These are phyloP conservation scores for Microcyclosporella mali DNA, from an alignment of 2,329 filamentous ascomycete genomes.

Conservation along the genomic window DNA sequence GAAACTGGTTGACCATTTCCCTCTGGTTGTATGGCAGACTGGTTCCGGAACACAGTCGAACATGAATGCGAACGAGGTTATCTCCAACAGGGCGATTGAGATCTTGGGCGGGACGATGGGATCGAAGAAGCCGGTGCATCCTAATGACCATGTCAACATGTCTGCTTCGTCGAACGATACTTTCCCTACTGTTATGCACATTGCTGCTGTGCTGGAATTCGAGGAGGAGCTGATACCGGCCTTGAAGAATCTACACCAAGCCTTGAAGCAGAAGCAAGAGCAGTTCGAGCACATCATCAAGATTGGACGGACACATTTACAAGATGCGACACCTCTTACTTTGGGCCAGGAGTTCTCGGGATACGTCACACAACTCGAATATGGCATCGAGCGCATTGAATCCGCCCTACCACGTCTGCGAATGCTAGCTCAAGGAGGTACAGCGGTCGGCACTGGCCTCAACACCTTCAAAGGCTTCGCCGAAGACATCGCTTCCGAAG, in stretches of 20 bases:
- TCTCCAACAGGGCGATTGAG: conserved; percentile 98
- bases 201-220: conserved; percentile 89
- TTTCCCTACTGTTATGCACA: conserved; percentile 99
- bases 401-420: conserved; percentile 75
- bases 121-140: conserved; percentile 96
- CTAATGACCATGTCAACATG: conserved; percentile 99
- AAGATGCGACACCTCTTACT: conserved; percentile 93
- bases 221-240: conserved; percentile 79
- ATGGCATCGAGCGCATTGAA: conserved; percentile 81
- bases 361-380: conserved; percentile 91
- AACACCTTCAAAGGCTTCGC: conserved; percentile 97
- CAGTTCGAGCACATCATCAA: conserved; percentile 95
- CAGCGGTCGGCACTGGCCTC: conserved; percentile 92
- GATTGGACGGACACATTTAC: conserved; percentile 95
- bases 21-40: conserved; percentile 98
- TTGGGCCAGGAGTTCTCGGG: conserved; percentile 97
- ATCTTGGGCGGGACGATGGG: conserved; percentile 92
- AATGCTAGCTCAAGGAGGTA: conserved; percentile 88
- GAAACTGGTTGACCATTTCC: conserved; percentile 95
- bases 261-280: conserved; percentile 81
- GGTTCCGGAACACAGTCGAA: conserved; percentile 98
- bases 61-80: conserved; percentile 99
- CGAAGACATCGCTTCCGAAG: conserved; percentile 84
- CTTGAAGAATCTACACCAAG: conserved; percentile 72
- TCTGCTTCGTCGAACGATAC: conserved; percentile 98